Conservation (phyloP, 2,329 filamentous ascomycete genomes). For the Drechslerella dactyloides region DNA sequence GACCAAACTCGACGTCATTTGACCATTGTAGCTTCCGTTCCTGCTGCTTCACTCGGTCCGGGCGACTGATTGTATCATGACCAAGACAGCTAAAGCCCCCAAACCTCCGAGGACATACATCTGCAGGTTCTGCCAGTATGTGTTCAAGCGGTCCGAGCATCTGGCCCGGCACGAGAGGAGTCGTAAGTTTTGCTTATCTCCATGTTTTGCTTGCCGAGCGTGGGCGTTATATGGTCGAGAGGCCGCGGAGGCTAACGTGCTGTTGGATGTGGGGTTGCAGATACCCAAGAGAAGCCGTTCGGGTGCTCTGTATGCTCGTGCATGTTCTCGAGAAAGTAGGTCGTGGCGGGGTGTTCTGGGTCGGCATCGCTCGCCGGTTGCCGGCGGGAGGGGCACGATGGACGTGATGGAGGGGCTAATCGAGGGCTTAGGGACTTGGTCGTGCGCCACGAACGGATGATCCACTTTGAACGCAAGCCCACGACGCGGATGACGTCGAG, state of each 20-base stretch:
- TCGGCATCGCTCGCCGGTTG: conserved; percentile 9
- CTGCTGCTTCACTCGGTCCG: background rate
- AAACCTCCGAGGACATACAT: conserved; percentile 51
- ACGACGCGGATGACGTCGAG: conserved; percentile 48
- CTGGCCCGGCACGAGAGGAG: conserved; percentile 48
- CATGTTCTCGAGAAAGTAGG: conserved; percentile 50
- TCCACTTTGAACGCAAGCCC: conserved; percentile 48
- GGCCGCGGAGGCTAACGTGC: conserved; percentile 22
- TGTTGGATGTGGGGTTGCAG: conserved; percentile 18
- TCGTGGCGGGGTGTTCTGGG: background rate
- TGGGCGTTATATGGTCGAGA: background rate
- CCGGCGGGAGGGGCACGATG: conserved; percentile 19
- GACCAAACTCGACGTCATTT: conserved; percentile 18
- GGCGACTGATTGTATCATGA: conserved; percentile 24
- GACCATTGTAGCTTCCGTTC: background rate
- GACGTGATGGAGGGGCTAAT: conserved; percentile 8
- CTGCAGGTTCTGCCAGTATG: conserved; percentile 50
- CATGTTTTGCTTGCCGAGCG: background rate
- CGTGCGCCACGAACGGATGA: conserved; percentile 50
- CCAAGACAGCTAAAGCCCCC: conserved; percentile 37
- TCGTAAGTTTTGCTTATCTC: conserved; percentile 27
- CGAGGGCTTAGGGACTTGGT: conserved; percentile 36
- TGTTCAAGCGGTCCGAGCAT: conserved; percentile 49
- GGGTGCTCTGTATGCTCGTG: conserved; percentile 49
- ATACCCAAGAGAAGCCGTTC: conserved; percentile 50